Evolutionary conservation across 2,329 filamentous ascomycete species (phyloP), one percentile per base, ranked within the genome.

Genomic region (Dactylonectria macrodidyma): DNA sequence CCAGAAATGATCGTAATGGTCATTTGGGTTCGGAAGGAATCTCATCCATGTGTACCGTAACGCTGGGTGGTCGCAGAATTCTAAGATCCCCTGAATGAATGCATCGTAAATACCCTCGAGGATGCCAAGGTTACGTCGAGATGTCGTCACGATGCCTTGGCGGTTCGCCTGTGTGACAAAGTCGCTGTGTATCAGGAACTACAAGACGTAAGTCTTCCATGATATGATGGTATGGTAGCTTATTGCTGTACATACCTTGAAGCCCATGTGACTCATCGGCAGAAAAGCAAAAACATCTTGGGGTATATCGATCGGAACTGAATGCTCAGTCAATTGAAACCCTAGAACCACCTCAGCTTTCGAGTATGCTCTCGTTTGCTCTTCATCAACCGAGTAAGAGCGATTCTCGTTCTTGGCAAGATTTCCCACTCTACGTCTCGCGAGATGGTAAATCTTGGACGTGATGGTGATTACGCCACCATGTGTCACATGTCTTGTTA

Each of bases 41-140:
- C 56, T 59, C 56, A 59, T 59, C 56, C 56, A 59, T 26, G 56
- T 59, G 44, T 59, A 59, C 46, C 34, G 50, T 36, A 52, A 36
- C 8, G 4, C n/a, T 52, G 50, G 50, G n/a, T 11, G 30, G 16
- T 52, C n/a, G 30, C 50, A 52, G 50, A 52, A 52, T 19, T 52
- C 30, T 5, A 52, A 22, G 30, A 52, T 19, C 19, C 19, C 56
- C 44, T 59, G 12, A 24, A 48, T 59, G 30, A 59, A 59, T 12
- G 56, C 44, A 36, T 59, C 56, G 14, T 47, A 36, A 36, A 59
- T 50, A 22, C 56, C 56, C 10, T 47, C 41, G 26, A 59, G 12
- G 24, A 55, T 30, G n/a, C 26, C 59, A 26, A 55, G 22, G 50
- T 62, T 62, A 14, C 33, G 38, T 33, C 36, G 26, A 10, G 56